Conservation (phyloP, 148 eudicot species). For the Spergularia bocconei region DNA sequence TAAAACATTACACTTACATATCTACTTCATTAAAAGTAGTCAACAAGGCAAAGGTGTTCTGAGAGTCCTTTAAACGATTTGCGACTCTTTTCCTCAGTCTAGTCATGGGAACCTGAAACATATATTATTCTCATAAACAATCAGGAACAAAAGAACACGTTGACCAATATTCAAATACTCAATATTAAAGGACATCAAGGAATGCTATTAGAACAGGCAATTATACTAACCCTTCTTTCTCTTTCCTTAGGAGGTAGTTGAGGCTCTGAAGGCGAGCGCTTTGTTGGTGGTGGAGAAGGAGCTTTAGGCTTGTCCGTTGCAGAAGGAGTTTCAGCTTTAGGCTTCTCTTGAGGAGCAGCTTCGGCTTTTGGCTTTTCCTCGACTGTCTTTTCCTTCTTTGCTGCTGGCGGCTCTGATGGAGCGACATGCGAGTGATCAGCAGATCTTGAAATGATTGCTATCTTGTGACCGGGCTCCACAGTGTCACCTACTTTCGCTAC, state of each 20-base stretch:
- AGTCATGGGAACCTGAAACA: conserved; percentile 88
- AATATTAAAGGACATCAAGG: not conserved
- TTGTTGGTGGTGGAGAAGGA: conserved; percentile 52
- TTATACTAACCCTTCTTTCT: conserved; percentile 78
- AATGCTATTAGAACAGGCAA: not conserved
- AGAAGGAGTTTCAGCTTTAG: conserved; percentile 46
- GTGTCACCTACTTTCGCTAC: conserved; percentile 92
- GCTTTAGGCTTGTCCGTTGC: conserved; percentile 49
- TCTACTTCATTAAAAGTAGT: conserved; percentile 96
- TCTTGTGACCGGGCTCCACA: conserved; percentile 85
- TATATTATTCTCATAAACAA: not conserved
- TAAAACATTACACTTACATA: conserved; percentile 49
- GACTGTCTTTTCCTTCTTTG: conserved; percentile 38
- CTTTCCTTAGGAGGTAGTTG: conserved; percentile 95
- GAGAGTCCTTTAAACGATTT: conserved; percentile 88
- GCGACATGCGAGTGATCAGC: conserved; percentile 72
- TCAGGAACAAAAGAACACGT: not conserved
- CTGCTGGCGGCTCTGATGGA: conserved; percentile 61
- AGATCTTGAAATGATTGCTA: conserved; percentile 74
- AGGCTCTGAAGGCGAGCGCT: conserved; percentile 72
- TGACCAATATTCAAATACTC: not conserved
- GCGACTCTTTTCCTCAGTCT: conserved; percentile 96
- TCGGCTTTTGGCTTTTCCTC: conserved; percentile 51
- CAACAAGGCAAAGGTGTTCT: conserved; percentile 92
- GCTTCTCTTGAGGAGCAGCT: conserved; percentile 38